These are phyloP conservation scores for Aquanectria penicillioides DNA, from an alignment of 2,329 filamentous ascomycete genomes.

Conservation along the genomic window DNA sequence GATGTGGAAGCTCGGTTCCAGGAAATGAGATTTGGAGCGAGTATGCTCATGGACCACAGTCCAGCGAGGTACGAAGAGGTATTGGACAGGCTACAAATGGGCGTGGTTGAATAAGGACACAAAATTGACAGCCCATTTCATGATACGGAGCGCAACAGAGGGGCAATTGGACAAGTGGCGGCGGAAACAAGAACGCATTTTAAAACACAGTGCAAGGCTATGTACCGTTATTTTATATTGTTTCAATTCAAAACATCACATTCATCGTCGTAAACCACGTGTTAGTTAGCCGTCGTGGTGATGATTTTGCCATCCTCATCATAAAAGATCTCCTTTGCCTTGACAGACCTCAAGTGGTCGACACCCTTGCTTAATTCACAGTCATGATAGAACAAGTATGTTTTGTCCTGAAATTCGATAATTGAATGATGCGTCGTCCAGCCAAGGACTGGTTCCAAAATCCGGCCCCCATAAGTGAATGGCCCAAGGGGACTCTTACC, in stretches of 20 bases:
- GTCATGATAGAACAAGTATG: slow-evolving; percentile 83
- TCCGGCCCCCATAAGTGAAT: slow-evolving; percentile 76
- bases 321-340: slow-evolving; percentile 80
- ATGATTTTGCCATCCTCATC: slow-evolving; percentile 71
- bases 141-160: neutral
- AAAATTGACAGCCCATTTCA: neutral
- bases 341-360: slow-evolving; percentile 77
- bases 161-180: neutral
- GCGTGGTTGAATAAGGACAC: slow-evolving; percentile 49
- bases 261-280: no score
- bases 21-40: slow-evolving; percentile 76
- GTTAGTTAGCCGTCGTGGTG: slow-evolving; percentile 46
- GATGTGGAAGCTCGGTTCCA: slow-evolving; percentile 77
- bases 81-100: slow-evolving; percentile 67
- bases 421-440: slow-evolving; percentile 88
- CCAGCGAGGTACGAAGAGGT: slow-evolving; percentile 78
- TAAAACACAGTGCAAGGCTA: neutral
- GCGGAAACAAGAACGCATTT: neutral
- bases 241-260: no score
- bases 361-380: slow-evolving; percentile 74
- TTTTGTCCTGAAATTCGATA: slow-evolving; percentile 75
- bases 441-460: slow-evolving; percentile 79
- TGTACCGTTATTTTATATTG: neutral
- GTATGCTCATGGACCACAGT: slow-evolving; percentile 81
- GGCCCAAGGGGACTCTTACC: slow-evolving; percentile 73